phyloP scores from a whole-genome alignment of 176 grass and related monocot genomes.

The Poa pratensis region DNA sequence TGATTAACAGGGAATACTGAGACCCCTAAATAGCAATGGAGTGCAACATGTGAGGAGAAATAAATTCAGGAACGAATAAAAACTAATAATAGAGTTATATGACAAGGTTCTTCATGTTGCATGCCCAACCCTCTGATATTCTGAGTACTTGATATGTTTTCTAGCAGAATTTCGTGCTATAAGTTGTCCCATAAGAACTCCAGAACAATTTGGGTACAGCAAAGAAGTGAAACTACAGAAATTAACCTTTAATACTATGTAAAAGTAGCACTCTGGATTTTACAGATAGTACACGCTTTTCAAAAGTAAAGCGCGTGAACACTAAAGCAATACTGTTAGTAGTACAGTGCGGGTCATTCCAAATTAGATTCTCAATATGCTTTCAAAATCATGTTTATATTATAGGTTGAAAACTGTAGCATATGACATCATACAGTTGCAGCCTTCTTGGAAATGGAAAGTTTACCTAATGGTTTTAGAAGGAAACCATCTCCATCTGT shows the following conservation, averaged over 20 bases:
- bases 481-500: conserved; percentile 84
- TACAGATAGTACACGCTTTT: conserved; percentile 1
- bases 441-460: conserved; percentile 35
- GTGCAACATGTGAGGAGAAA: conserved; percentile 11
- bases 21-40: neutral
- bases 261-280: neutral
- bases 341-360: neutral
- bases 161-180: conserved; percentile 2
- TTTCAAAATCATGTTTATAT: neutral
- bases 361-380: neutral
- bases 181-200: neutral
- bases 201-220: conserved; percentile 3
- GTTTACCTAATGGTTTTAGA: conserved; percentile 84
- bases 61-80: conserved; percentile 12
- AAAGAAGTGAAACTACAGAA: conserved; percentile 20
- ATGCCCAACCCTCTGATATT: conserved; percentile 25
- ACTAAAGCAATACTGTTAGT: conserved; percentile 21
- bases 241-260: neutral
- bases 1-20: neutral
- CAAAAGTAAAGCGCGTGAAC: neutral
- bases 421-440: neutral
- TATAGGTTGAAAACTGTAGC: conserved; percentile 12
- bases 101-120: conserved; percentile 15
- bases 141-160: conserved; percentile 6
- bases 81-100: conserved; percentile 29